phyloP scores from a whole-genome alignment of 495 filamentous ascomycete genomes.

The Glutinoglossum americanum region DNA sequence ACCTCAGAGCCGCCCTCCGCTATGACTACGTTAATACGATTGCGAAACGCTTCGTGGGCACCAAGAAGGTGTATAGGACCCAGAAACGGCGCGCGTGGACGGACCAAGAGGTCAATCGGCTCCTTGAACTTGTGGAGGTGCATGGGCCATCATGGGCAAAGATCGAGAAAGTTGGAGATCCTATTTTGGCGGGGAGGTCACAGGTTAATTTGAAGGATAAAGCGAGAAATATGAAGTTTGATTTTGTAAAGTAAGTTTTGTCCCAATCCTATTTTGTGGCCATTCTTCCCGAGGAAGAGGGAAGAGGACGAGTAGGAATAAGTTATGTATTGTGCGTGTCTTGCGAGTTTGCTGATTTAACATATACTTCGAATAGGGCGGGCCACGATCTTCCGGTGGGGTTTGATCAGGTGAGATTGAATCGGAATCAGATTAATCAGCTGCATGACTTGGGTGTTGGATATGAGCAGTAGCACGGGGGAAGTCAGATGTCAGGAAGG shows the following conservation, averaged over 20 bases:
- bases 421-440: slow-evolving; percentile 1
- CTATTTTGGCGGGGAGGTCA: slow-evolving; percentile 24
- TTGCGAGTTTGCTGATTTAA: too few species aligned
- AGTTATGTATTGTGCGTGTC: too few species aligned
- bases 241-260: slow-evolving; percentile 27
- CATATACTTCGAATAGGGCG: background rate
- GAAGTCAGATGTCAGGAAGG: background rate
- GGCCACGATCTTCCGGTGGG: background rate
- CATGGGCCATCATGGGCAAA: slow-evolving; percentile 29
- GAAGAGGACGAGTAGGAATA: too few species aligned
- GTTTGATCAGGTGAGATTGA: background rate
- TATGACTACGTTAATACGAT: background rate
- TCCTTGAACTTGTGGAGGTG: slow-evolving; percentile 27
- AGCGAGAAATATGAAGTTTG: slow-evolving; percentile 38
- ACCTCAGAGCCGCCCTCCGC: background rate
- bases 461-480: background rate
- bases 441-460: background rate
- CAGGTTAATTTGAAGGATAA: slow-evolving; percentile 48
- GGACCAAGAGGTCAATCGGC: slow-evolving; percentile 21
- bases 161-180: slow-evolving; percentile 21
- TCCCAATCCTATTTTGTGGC: background rate
- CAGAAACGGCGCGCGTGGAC: slow-evolving; percentile 29
- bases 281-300: too few species aligned
- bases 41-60: background rate
- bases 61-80: slow-evolving; percentile 6